Conservation (phyloP, 2,329 filamentous ascomycete genomes). For the Sphaerostilbella broomeana region DNA sequence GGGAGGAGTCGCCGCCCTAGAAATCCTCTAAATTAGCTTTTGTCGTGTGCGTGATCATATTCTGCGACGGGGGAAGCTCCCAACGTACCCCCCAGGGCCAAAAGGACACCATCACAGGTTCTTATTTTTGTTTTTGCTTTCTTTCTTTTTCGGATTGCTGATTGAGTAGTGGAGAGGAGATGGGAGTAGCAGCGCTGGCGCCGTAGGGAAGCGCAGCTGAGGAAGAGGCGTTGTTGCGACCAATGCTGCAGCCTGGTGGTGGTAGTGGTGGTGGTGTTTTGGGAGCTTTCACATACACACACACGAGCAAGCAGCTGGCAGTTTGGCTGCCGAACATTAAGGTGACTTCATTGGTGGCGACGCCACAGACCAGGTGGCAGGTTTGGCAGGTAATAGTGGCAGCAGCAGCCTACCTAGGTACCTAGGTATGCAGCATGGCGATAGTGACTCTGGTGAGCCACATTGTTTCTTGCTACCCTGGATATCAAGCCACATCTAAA, state of each 20-base stretch:
- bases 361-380: no score
- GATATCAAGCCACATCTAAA: no score
- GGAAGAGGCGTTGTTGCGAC: neutral
- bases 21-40: neutral
- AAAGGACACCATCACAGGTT: slow-evolving; percentile 63
- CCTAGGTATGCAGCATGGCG: no score
- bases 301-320: neutral
- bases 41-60: no score
- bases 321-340: neutral
- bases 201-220: neutral
- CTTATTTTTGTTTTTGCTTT: no score
- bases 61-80: slow-evolving; percentile 1
- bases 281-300: neutral
- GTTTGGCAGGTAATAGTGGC: neutral
- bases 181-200: neutral
- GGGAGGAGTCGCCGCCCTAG: slow-evolving; percentile 71
- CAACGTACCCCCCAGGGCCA: slow-evolving; percentile 73
- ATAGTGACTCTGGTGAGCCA: no score
- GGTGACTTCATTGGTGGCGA: slow-evolving; percentile 14
- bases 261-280: no score
- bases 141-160: no score
- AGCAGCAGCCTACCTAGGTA: neutral
- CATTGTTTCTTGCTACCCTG: no score
- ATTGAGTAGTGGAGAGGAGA: neutral
- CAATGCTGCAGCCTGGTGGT: neutral